A percentile compares a stretch with the other conserved stretches of the same genome.
Conservation (phyloP, 2,329 filamentous ascomycete species). For the Xylariaceae sp. region DNA sequence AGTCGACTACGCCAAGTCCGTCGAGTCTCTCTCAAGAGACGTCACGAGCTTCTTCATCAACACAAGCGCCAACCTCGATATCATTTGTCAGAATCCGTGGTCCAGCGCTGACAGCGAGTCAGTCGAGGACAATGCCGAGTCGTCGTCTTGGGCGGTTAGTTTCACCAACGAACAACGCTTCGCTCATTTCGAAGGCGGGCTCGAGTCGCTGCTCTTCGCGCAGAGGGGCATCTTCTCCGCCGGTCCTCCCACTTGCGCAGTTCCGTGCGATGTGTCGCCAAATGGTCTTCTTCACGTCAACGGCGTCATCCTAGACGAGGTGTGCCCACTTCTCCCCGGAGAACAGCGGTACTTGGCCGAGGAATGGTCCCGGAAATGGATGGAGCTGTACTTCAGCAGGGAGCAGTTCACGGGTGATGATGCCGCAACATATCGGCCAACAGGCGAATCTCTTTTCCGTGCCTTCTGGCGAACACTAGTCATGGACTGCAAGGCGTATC, state of each 20-base stretch:
- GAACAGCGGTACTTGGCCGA: not conserved
- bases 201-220: constrained; percentile 2
- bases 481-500: constrained; percentile 6
- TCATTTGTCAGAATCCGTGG: constrained; percentile 8
- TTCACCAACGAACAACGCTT: not conserved
- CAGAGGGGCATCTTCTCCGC: constrained; percentile 5
- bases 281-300: not conserved
- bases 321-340: not conserved
- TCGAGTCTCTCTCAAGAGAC: not conserved
- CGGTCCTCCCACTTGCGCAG: not conserved
- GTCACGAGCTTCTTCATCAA: constrained; percentile 2
- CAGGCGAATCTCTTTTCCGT: constrained; percentile 2
- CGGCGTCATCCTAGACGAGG: not conserved
- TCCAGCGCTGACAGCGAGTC: not conserved
- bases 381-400: not conserved
- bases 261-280: not conserved
- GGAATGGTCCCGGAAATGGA: not conserved
- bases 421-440: not conserved
- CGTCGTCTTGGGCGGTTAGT: not conserved
- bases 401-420: not conserved
- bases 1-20: not conserved
- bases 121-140: not conserved
- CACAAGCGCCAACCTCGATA: constrained; percentile 1
- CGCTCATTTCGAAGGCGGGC: not conserved
- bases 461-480: constrained; percentile 7